Evolutionary conservation across 805 yeast species (phyloP).

Genomic region (Peterozyma xylosa): DNA sequence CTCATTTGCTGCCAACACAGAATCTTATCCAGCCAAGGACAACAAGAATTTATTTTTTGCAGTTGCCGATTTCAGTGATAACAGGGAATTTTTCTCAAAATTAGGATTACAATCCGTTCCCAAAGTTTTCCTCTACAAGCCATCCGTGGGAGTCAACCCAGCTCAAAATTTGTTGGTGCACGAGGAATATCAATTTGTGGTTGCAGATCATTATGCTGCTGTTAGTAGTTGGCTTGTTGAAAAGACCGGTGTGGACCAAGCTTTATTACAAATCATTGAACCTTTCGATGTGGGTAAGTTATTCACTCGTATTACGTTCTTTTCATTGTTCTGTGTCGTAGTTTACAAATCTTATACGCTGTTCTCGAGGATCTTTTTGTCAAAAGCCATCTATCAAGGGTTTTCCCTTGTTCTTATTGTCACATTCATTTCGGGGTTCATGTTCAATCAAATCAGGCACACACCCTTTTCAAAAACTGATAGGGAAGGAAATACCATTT

Average conservation of each 20-base stretch:
- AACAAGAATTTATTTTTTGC: constrained; percentile 53
- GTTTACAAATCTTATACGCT: constrained; percentile 22
- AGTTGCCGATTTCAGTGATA: constrained; percentile 60
- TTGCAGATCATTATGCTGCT: constrained; percentile 29
- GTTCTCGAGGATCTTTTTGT: constrained; percentile 32
- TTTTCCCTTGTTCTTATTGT: constrained; percentile 54
- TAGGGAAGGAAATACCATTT: constrained; percentile 27
- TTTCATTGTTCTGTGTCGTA: constrained; percentile 23
- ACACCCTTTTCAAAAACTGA: constrained; percentile 51
- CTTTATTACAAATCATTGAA: constrained; percentile 26
- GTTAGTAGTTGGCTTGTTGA: constrained; percentile 25
- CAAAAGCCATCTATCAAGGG: constrained; percentile 68
- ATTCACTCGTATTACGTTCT: constrained; percentile 15
- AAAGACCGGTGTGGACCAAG: constrained; percentile 22
- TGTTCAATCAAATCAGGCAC: constrained; percentile 84
- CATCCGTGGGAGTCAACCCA: constrained; percentile 31
- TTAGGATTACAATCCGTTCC: constrained; percentile 71
- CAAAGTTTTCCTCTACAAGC: constrained; percentile 54
- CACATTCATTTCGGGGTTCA: constrained; percentile 79
- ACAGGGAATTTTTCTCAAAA: constrained; percentile 42
- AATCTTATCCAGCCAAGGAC: constrained; percentile 45
- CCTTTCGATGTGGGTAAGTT: constrained; percentile 35
- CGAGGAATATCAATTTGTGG: constrained; percentile 36
- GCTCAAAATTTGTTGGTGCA: constrained; percentile 17
- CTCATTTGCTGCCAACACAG: constrained; percentile 41